Percentiles rank a stretch among this genome's conserved stretches.
Conservation (phyloP, 495 filamentous ascomycete genomes). For the Mycothermus thermophilus region DNA sequence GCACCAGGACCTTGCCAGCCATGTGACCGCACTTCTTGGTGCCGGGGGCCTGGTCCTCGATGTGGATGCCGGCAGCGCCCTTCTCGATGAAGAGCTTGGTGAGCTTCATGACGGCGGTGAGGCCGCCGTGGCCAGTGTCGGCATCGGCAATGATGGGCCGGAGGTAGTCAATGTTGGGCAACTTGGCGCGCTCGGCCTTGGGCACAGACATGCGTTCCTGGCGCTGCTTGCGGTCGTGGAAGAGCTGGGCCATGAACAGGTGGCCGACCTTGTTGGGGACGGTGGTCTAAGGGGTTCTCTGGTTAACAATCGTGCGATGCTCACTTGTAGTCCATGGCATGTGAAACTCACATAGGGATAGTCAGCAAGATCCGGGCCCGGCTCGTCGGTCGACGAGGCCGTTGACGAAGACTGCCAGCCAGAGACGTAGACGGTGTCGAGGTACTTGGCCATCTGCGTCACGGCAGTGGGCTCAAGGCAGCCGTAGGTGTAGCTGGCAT, state of each 20-base stretch:
- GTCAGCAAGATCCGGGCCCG: conserved; percentile 93
- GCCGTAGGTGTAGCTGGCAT: conserved; percentile 88
- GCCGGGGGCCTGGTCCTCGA: conserved; percentile 94
- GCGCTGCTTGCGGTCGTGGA: conserved; percentile 98
- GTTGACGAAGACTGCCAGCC: conserved; percentile 98
- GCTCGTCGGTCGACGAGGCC: conserved; percentile 85
- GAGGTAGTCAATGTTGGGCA: conserved; percentile 84
- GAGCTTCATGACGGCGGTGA: conserved; percentile 97
- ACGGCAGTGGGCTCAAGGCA: conserved; percentile 96
- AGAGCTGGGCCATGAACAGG: conserved; percentile 93
- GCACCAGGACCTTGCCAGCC: conserved; percentile 96
- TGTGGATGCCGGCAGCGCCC: conserved; percentile 94
- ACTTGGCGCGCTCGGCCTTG: conserved; percentile 52
- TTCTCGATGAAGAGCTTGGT: conserved; percentile 96
- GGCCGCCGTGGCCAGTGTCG: conserved; percentile 91
- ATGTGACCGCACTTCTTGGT: conserved; percentile 99
- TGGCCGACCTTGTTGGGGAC: conserved; percentile 97
- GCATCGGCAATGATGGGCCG: conserved; percentile 94
- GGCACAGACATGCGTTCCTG: conserved; percentile 80
- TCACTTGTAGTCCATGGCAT: too few relatives aligned
- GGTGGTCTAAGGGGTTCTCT: conserved; percentile 57
- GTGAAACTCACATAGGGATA: conserved; percentile 71
- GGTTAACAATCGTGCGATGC: conserved; percentile 1
- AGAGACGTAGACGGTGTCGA: conserved; percentile 96
- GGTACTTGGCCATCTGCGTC: conserved; percentile 97